Evolutionary conservation across 78 protist species (phyloP).

Genomic region (Protostelium mycophagum): DNA sequence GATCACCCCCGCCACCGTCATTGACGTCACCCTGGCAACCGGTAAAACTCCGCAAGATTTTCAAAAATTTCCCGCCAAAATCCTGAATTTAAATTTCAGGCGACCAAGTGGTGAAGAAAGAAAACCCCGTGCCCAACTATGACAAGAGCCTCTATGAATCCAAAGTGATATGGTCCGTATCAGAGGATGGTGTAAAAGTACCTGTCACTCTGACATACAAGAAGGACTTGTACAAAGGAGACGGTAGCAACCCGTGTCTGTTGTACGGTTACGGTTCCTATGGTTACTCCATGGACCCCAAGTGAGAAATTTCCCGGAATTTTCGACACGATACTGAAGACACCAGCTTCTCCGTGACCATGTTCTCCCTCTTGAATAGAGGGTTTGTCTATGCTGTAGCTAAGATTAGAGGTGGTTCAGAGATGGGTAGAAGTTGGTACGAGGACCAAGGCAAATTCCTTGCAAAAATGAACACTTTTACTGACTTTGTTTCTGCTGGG

Average conservation of each 20-base stretch:
- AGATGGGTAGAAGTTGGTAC: slow-evolving; percentile 6
- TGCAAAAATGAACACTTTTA: slow-evolving; percentile 27
- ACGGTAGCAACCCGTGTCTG: not conserved
- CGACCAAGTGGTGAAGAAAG: not conserved
- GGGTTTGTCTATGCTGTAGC: slow-evolving; percentile 41
- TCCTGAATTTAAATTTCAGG: too few species aligned
- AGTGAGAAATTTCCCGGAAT: too few species aligned
- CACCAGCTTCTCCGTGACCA: not conserved
- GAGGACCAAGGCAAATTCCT: slow-evolving; percentile 22
- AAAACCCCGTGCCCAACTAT: not conserved
- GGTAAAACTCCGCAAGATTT: not conserved
- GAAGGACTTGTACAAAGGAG: not conserved
- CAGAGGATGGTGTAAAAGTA: not conserved
- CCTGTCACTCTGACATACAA: not conserved
- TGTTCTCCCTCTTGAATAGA: slow-evolving; percentile 14
- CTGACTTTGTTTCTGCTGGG: slow-evolving; percentile 13
- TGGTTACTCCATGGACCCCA: not conserved
- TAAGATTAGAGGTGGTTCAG: slow-evolving; percentile 62
- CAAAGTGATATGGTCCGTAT: not conserved
- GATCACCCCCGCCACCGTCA: not conserved
- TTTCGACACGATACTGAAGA: too few species aligned
- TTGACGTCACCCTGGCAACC: not conserved
- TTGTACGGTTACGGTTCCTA: not conserved
- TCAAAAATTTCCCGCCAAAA: not conserved
- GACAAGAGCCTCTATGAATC: not conserved